These are phyloP conservation scores for Sporothrix phasma DNA, from an alignment of 2,329 filamentous ascomycete genomes.

Conservation along the genomic window DNA sequence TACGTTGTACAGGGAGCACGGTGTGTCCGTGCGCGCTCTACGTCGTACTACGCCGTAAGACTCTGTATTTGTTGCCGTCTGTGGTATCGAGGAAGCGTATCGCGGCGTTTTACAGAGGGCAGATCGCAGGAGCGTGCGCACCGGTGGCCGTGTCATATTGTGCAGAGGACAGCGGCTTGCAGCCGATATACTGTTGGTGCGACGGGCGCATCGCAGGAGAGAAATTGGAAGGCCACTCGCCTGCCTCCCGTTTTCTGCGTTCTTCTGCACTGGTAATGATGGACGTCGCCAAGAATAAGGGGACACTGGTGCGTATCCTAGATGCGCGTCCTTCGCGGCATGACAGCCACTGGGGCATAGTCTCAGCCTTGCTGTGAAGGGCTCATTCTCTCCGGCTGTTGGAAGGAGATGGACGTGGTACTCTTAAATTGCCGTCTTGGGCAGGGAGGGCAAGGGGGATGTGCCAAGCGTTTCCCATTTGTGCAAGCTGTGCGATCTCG, in stretches of 20 bases:
- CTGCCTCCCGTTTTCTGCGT: neutral
- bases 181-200: neutral
- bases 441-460: neutral
- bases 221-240: neutral
- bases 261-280: neutral
- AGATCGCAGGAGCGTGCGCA: slow-evolving; percentile 2
- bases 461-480: neutral
- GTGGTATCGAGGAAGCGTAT: too few species aligned
- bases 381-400: neutral
- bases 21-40: neutral
- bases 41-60: too few species aligned
- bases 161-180: neutral
- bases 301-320: neutral
- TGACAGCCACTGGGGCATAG: neutral
- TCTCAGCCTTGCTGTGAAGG: neutral
- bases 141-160: neutral
- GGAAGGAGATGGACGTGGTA: neutral
- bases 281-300: neutral
- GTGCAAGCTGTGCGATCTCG: neutral
- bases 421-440: neutral
- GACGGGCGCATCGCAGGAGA: neutral
- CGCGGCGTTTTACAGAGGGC: neutral
- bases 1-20: neutral
- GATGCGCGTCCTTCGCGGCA: neutral
- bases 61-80: neutral